phyloP scores from a whole-genome alignment of 768 basidiomycete species.

The Lactarius sanguifluus region DNA sequence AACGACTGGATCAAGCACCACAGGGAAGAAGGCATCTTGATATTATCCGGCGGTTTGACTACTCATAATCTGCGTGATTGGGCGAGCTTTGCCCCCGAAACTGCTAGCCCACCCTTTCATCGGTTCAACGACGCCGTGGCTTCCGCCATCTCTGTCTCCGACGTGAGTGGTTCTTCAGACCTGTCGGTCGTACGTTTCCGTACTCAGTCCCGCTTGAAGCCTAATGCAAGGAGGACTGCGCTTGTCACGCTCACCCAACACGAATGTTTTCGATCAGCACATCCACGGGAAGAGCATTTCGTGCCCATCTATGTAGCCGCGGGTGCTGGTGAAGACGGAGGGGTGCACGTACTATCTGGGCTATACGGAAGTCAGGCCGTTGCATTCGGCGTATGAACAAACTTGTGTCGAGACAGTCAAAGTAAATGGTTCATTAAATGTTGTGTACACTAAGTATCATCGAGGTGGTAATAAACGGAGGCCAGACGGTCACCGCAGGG shows the following conservation, averaged over 20 bases:
- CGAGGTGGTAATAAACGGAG: conserved; percentile 14
- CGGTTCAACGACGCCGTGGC: conserved; percentile 61
- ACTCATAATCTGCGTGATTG: conserved; percentile 66
- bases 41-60: conserved; percentile 70
- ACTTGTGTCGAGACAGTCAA: not conserved
- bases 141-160: conserved; percentile 48
- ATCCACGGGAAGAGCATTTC: conserved; percentile 82
- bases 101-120: conserved; percentile 49
- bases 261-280: conserved; percentile 59
- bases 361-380: conserved; percentile 62
- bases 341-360: conserved; percentile 49
- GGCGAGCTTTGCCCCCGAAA: conserved; percentile 48
- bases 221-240: conserved; percentile 52
- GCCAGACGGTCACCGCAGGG: conserved; percentile 10
- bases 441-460: conserved; percentile 21
- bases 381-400: conserved; percentile 55
- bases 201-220: conserved; percentile 36
- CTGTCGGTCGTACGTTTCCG: conserved; percentile 1
- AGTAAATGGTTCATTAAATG: conserved; percentile 27
- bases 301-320: conserved; percentile 76
- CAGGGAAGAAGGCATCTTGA: conserved; percentile 63
- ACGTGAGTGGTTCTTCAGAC: conserved; percentile 43
- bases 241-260: conserved; percentile 57
- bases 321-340: conserved; percentile 63
- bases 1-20: conserved; percentile 6